phyloP scores from a whole-genome alignment of 1,139 yeast genomes.

The Kurtzmaniella quercitrusa region DNA sequence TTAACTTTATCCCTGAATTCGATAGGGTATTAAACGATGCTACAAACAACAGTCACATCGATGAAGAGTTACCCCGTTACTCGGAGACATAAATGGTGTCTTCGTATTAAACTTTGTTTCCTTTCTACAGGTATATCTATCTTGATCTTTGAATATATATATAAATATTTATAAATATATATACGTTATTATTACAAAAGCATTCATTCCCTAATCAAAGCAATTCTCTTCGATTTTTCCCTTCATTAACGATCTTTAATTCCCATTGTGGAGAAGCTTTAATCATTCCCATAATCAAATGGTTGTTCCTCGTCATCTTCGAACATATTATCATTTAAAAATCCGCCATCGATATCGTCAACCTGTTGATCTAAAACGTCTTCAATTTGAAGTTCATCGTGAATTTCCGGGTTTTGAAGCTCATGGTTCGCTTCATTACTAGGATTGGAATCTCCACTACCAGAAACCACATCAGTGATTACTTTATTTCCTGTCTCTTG shows the following conservation, averaged over 20 bases:
- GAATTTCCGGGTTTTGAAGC: background rate
- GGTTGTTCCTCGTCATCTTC: background rate
- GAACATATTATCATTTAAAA: background rate
- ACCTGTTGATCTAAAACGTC: background rate
- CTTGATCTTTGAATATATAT: no score
- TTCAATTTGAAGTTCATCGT: background rate
- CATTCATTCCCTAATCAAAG: no score
- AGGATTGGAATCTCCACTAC: background rate
- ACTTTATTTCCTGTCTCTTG: background rate
- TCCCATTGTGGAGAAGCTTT: background rate
- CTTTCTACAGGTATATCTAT: no score
- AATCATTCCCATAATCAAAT: background rate
- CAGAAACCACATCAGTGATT: background rate
- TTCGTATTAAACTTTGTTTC: no score
- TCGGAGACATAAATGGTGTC: background rate
- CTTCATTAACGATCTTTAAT: no score
- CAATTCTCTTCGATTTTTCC: no score
- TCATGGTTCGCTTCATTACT: background rate
- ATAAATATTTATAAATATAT: no score
- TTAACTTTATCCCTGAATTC: slow-evolving; percentile 29
- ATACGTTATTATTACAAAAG: background rate
- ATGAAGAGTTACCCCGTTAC: slow-evolving; percentile 44
- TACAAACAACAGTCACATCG: slow-evolving; percentile 35
- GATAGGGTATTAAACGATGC: slow-evolving; percentile 26
- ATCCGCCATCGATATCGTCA: background rate